These are phyloP conservation scores for Geotrichum reessii DNA, from an alignment of 1,139 yeast genomes.

Conservation along the genomic window DNA sequence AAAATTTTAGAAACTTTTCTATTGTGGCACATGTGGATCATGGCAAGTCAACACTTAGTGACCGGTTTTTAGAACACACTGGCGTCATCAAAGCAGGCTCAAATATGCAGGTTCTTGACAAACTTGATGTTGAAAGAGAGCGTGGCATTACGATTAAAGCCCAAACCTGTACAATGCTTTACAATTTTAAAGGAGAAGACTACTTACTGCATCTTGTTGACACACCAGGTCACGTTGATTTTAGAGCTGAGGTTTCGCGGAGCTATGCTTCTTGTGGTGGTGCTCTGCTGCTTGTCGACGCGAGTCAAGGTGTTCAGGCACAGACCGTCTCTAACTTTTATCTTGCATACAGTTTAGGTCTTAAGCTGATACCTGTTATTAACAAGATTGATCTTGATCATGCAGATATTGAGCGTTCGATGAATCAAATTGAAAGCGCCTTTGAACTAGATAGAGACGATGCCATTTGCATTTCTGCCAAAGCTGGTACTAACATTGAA, in stretches of 20 bases:
- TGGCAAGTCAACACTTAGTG: conserved; percentile 90
- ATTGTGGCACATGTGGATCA: conserved; percentile 99
- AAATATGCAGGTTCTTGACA: conserved; percentile 86
- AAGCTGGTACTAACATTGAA: conserved; percentile 78
- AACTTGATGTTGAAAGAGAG: conserved; percentile 89
- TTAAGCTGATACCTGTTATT: conserved; percentile 79
- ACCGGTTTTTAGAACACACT: conserved; percentile 76
- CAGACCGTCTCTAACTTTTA: conserved; percentile 96
- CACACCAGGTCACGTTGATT: conserved; percentile 98
- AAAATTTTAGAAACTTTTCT: conserved; percentile 81
- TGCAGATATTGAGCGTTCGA: conserved; percentile 76
- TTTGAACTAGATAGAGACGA: conserved; percentile 74
- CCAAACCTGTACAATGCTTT: conserved; percentile 91
- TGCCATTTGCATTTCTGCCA: conserved; percentile 85
- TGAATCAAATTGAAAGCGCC: conserved; percentile 75
- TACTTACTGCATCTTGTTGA: conserved; percentile 86
- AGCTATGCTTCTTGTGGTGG: conserved; percentile 97
- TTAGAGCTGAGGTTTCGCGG: conserved; percentile 86
- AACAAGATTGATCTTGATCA: conserved; percentile 88
- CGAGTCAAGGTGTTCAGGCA: conserved; percentile 94
- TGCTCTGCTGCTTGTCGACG: conserved; percentile 84
- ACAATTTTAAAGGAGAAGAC: conserved; percentile 62
- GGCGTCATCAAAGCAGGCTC: conserved; percentile 74
- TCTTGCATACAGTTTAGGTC: conserved; percentile 78
- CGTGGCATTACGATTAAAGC: conserved; percentile 96